A percentile compares a stretch with the other conserved stretches of the same genome.
Conservation (phyloP, 306 rosid species). For the Crotalaria pallida region DNA sequence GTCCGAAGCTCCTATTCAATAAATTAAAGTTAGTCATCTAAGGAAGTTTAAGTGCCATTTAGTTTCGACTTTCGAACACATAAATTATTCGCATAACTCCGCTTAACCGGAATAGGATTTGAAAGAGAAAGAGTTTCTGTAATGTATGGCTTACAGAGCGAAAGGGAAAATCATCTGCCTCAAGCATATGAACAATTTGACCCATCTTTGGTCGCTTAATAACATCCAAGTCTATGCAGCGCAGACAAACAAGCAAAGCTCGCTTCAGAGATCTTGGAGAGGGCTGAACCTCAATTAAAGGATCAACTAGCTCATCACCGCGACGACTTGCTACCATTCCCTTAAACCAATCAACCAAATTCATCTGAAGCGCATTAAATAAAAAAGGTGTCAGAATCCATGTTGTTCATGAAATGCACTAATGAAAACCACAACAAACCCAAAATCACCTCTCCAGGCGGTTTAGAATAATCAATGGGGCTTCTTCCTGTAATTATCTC, state of each 20-base stretch:
- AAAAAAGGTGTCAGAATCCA: conserved; percentile 1
- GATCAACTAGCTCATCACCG: conserved; percentile 78
- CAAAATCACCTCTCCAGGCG: conserved; percentile 79
- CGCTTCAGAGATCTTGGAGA: conserved; percentile 77
- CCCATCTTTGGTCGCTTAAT: conserved; percentile 94
- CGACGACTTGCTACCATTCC: conserved; percentile 87
- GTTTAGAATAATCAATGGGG: conserved; percentile 85
- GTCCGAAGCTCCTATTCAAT: conserved; percentile 66
- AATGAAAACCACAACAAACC: background rate
- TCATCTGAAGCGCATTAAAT: conserved; percentile 59
- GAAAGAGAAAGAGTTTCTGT: background rate
- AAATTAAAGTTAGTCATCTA: conserved; percentile 5
- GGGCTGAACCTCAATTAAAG: conserved; percentile 68
- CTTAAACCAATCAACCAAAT: conserved; percentile 94
- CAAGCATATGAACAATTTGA: conserved; percentile 96
- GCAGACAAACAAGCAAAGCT: conserved; percentile 75
- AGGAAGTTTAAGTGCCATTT: background rate
- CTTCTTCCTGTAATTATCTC: conserved; percentile 96
- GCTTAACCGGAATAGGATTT: background rate
- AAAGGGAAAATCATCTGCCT: conserved; percentile 90
- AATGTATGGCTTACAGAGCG: conserved; percentile 57
- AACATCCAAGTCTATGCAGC: conserved; percentile 87
- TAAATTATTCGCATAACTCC: background rate
- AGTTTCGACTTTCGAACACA: background rate
- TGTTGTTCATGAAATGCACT: background rate